phyloP scores from a whole-genome alignment of 805 yeast species.

The Pichia paraexigua region DNA sequence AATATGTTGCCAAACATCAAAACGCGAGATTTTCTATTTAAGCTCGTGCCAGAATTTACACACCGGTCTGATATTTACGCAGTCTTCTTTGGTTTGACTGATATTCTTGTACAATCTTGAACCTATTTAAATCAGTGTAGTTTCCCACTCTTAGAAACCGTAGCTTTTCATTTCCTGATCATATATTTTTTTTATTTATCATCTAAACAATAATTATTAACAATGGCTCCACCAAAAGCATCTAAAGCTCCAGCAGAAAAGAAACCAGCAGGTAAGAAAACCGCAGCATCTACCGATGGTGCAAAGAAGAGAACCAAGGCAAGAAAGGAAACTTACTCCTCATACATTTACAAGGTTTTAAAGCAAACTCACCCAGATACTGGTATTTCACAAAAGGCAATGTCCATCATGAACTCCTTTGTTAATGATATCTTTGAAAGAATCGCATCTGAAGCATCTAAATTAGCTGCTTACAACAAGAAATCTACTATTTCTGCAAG shows the following conservation, averaged over 20 bases:
- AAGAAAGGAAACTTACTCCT: conserved; percentile 97
- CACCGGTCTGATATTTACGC: not conserved
- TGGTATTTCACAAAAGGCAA: conserved; percentile 97
- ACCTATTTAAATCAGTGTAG: not conserved
- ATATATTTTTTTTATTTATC: not conserved
- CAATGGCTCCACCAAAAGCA: conserved; percentile 70
- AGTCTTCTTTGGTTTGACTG: not conserved
- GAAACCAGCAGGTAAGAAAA: conserved; percentile 88
- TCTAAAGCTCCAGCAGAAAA: conserved; percentile 97
- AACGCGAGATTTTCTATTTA: not conserved
- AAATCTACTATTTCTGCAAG: conserved; percentile 96
- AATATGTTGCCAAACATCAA: not conserved
- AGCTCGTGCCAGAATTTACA: not conserved
- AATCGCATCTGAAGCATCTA: conserved; percentile 96
- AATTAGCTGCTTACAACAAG: conserved; percentile 97
- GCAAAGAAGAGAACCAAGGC: conserved; percentile 84
- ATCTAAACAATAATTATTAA: conserved; percentile 15
- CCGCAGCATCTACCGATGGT: conserved; percentile 62
- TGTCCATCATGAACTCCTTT: conserved; percentile 98
- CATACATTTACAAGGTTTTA: conserved; percentile 96
- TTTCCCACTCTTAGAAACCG: not conserved
- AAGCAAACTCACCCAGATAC: conserved; percentile 99
- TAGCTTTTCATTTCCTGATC: too few relatives aligned
- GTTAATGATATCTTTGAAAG: conserved; percentile 98
- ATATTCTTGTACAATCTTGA: not conserved